Percentiles rank a stretch among this genome's conserved stretches.
These are phyloP conservation scores for Amaranthus hypochondriacus DNA, from an alignment of 148 eudicot species.

Conservation along the genomic window DNA sequence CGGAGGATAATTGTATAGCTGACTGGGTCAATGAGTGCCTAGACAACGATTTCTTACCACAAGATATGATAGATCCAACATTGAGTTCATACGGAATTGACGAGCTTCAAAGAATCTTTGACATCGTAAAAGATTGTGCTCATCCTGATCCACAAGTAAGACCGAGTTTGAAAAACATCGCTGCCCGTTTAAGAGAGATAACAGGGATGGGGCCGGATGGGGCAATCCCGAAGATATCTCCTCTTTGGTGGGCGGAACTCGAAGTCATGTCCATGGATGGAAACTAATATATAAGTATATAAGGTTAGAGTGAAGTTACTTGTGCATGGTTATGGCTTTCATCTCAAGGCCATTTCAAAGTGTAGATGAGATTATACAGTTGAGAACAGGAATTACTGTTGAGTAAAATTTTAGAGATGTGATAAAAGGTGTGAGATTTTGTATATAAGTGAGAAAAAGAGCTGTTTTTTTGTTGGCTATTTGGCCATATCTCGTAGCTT, in stretches of 20 bases:
- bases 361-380: conserved; percentile 3
- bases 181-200: conserved; percentile 48
- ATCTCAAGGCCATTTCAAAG: conserved; percentile 12
- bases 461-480: background rate
- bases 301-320: background rate
- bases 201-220: conserved; percentile 60
- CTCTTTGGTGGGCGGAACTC: conserved; percentile 96
- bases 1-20: conserved; percentile 36
- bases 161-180: conserved; percentile 59
- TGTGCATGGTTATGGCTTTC: conserved; percentile 13
- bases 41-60: conserved; percentile 33
- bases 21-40: conserved; percentile 58
- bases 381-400: background rate
- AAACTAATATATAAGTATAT: conserved; percentile 23
- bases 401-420: background rate
- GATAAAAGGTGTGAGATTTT: background rate
- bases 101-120: conserved; percentile 40
- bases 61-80: conserved; percentile 63
- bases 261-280: conserved; percentile 61
- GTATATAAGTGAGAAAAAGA: conserved; percentile 4
- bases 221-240: conserved; percentile 67
- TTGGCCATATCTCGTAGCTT: background rate
- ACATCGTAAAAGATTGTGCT: conserved; percentile 49
- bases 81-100: conserved; percentile 40
- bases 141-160: conserved; percentile 50